A percentile compares a stretch with the other conserved stretches of the same genome.
These are phyloP conservation scores for Corynespora cassiicola DNA, from an alignment of 2,329 filamentous ascomycete genomes.

Conservation along the genomic window DNA sequence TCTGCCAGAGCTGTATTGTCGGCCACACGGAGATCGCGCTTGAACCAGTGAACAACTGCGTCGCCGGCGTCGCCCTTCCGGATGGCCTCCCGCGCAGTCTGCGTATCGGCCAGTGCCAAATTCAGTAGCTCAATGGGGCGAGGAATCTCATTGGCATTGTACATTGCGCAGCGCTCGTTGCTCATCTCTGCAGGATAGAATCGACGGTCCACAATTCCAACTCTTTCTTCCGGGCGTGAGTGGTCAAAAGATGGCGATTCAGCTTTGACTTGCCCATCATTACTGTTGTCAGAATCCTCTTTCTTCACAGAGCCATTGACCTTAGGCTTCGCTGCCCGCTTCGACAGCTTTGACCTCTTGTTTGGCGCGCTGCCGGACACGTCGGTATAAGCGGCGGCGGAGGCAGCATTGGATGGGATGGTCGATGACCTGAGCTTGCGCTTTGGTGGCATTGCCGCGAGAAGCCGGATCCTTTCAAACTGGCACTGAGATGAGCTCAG, in stretches of 20 bases:
- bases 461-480: background rate
- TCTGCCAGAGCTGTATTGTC: conserved; percentile 77
- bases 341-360: conserved; percentile 44
- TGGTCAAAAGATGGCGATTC: conserved; percentile 37
- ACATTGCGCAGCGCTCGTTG: conserved; percentile 77
- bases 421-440: conserved; percentile 35
- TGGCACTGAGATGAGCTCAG: background rate
- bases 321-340: too few relatives aligned
- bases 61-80: conserved; percentile 51
- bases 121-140: conserved; percentile 76
- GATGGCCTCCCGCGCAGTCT: conserved; percentile 59
- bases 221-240: conserved; percentile 43
- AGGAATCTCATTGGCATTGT: conserved; percentile 71
- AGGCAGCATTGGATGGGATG: conserved; percentile 27
- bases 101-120: conserved; percentile 67
- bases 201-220: conserved; percentile 57
- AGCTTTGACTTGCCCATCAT: conserved; percentile 2
- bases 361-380: conserved; percentile 39
- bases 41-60: conserved; percentile 89
- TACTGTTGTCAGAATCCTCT: too few relatives aligned
- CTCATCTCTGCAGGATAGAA: conserved; percentile 90
- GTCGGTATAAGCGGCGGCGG: conserved; percentile 43
- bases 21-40: conserved; percentile 74
- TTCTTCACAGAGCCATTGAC: too few relatives aligned
- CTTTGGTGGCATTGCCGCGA: conserved; percentile 37